phyloP scores from a whole-genome alignment of 202 grass and related monocot species.

The Elaeis oleifera region DNA sequence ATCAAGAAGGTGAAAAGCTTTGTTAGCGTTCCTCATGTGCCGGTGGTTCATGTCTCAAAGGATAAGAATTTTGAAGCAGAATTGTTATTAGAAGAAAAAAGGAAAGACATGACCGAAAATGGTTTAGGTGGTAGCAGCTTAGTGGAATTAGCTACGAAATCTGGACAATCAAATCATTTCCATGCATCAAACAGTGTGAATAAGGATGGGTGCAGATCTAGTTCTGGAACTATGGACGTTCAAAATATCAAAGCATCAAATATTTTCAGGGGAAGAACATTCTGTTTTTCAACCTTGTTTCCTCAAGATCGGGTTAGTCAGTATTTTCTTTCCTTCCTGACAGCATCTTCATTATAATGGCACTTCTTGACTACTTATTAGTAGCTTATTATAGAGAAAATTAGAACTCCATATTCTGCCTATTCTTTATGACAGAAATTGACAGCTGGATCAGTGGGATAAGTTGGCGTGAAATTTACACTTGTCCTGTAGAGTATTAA shows the following conservation, averaged over 20 bases:
- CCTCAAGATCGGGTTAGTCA: slow-evolving; percentile 50
- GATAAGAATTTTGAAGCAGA: slow-evolving; percentile 43
- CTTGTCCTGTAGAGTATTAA: too few species aligned
- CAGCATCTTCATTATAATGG: slow-evolving; percentile 10
- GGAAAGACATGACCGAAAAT: slow-evolving; percentile 34
- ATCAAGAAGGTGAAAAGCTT: slow-evolving; percentile 46
- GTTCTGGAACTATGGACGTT: slow-evolving; percentile 19
- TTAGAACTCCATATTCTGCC: too few species aligned
- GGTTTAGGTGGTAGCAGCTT: slow-evolving; percentile 12
- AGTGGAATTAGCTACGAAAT: slow-evolving; percentile 28
- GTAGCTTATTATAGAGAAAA: background rate
- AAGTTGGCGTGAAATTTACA: too few species aligned
- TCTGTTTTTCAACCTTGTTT: slow-evolving; percentile 87
- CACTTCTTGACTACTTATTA: background rate
- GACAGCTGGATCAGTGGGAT: too few species aligned
- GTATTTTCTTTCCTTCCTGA: slow-evolving; percentile 12
- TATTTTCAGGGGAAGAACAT: slow-evolving; percentile 65
- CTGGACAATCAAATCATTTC: slow-evolving; percentile 40
- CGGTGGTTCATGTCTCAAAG: slow-evolving; percentile 36
- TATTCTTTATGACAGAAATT: too few species aligned
- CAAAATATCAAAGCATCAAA: slow-evolving; percentile 45
- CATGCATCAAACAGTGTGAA: slow-evolving; percentile 25
- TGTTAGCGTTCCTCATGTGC: slow-evolving; percentile 32
- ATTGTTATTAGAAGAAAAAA: slow-evolving; percentile 43
- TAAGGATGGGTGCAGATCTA: slow-evolving; percentile 17